Base-by-base conservation (phyloP, 441 rosid species). In the Pelargonium citronellum region DNA sequence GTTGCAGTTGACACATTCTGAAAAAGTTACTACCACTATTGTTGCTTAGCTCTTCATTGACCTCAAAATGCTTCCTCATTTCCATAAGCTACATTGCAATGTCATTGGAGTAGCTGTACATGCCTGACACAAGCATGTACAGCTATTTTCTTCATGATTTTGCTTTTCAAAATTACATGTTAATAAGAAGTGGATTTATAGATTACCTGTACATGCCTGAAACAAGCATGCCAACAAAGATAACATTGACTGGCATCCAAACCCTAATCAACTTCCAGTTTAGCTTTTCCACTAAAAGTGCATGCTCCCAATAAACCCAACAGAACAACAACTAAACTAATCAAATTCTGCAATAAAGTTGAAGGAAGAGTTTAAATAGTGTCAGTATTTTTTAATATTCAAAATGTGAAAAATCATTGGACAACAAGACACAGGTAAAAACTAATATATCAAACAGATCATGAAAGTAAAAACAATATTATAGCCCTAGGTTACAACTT, bases 181-280 rank as follows among this genome's bases (percentile, higher is more conserved):
- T 17, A 57, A 17, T 57, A 19, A 57, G 63, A 57, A 19, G 4
- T 57, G 39, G 67, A 49, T 17, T 71, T n/a, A 44, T 67, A 61
- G 17, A 86, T 63, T 82, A 93, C 97, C 98, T 93, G 74, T 85
- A 91, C 96, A 91, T 91, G 79, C 98, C 89, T 0, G 96, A 89
- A 13, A 88, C 84, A 68, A 93, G 87, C 98, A 93, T 93, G 71
- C 98, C 97, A 7, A 93, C 89, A 64, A 93, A 93, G 71, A 91
- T 91, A 67, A 87, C 66, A 76, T 93, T 93, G 79, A 89, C 97
- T 73, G 98, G 98, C 63, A 91, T 77, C 98, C 97, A 93, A 47
- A 86, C 79, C 84, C 76, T 82, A 12, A 88, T 69, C 71, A 94
- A 75, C 84, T 88, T 94, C 97, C 95, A 87, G 24, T 83, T 89